phyloP scores from a whole-genome alignment of 83 land plant genomes.

The Larix sibirica region DNA sequence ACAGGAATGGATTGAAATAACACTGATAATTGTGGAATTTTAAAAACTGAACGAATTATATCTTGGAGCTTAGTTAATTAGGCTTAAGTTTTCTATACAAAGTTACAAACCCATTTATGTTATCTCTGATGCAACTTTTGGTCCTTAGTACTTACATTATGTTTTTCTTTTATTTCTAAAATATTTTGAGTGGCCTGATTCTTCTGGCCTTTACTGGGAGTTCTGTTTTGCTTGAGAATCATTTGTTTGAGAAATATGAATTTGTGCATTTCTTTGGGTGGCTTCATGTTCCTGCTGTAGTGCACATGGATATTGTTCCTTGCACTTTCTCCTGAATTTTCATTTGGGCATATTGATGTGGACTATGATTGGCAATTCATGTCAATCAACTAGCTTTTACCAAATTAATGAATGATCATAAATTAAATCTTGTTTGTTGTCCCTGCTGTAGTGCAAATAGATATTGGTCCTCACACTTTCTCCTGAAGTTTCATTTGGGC shows the following conservation, averaged over 20 bases:
- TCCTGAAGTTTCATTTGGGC: background rate
- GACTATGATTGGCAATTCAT: too few species aligned
- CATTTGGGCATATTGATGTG: background rate
- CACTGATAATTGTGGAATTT: background rate
- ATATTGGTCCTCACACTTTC: background rate
- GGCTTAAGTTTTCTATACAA: background rate
- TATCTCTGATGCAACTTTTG: background rate
- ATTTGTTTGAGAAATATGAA: too few species aligned
- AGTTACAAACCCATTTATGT: too few species aligned
- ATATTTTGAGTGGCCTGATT: background rate
- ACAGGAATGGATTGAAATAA: background rate
- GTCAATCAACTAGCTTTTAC: background rate
- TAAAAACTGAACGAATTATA: background rate
- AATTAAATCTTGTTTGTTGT: background rate
- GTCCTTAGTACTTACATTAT: background rate
- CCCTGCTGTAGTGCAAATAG: background rate
- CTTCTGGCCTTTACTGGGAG: background rate
- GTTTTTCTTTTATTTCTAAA: background rate
- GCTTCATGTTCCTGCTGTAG: background rate
- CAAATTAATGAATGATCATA: background rate
- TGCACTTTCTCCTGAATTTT: background rate
- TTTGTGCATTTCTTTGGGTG: background rate
- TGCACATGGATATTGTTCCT: background rate
- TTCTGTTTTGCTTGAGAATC: background rate
- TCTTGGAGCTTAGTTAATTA: background rate